Evolutionary conservation across 23 red algal species (phyloP), one percentile per base, ranked within the genome.

Genomic region (Cyanidiococcus yangmingshanensis): DNA sequence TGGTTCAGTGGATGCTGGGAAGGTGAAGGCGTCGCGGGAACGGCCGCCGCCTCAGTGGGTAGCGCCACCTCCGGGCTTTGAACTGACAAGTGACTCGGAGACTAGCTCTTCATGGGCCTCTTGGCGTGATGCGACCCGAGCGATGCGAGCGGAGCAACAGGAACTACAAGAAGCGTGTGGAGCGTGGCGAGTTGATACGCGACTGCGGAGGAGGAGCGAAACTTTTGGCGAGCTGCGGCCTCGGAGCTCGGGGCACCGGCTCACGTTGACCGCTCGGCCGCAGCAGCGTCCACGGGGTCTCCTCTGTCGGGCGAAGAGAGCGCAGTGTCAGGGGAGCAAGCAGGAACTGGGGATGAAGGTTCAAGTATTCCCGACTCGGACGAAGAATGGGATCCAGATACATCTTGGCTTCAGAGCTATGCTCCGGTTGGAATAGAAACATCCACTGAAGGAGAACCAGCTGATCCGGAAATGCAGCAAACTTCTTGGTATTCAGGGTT

Each of bases 31-130:
- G 45, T 21, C 12, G 7, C 63, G 63, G 12, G 63, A 71, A 29
- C 63, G 63, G 32, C 63, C 63, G 7, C 63, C 63, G 7, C 63
- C 63, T 12, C 63, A 71, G 27, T 71, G 63, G 63, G 32, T 32
- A 29, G n/a, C 63, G 63, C 63, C 63, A 29, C 63, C 63, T 12
- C 63, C 63, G 12, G 63, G 63, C n/a, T 35, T 71, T 25, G 63
- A 71, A 35, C 21, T 71, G 12, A 7, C 7, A 3, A 35, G 3
- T 7, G 32, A 21, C 45, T 7, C 12, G 12, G 45, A 25, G 27
- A 25, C 16, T 29, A 71, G 63, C 27, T 25, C 63, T 12, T 17
- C 63, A 3, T 71, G 63, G 63, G 63, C 32, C 12, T 25, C 21
- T 7, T 71, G 63, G 63, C 63, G 63, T 29, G 32, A 3, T 12